phyloP scores from a whole-genome alignment of 345 rosid species.

The Turnera subulata region DNA sequence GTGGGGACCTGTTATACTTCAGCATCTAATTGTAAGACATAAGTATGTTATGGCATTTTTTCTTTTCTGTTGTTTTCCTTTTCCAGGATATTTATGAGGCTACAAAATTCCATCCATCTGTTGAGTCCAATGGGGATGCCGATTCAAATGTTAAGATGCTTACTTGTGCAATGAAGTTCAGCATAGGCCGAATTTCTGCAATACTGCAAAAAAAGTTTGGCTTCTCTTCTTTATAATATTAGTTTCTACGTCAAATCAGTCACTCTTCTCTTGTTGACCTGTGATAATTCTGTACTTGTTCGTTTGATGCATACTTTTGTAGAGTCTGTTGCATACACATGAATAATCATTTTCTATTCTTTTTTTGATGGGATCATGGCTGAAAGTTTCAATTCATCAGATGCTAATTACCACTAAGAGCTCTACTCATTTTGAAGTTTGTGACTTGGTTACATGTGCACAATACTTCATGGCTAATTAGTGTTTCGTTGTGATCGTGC shows the following conservation, averaged over 20 bases:
- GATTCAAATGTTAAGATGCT: conserved; percentile 44
- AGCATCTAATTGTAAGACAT: too few relatives aligned
- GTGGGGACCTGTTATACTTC: too few relatives aligned
- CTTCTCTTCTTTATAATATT: conserved; percentile 10
- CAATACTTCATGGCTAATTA: background rate
- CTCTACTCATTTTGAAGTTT: background rate
- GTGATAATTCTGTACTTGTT: too few relatives aligned
- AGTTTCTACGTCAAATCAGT: conserved; percentile 1
- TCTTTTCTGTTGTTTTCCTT: conserved; percentile 14
- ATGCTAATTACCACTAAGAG: too few relatives aligned
- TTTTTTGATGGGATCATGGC: too few relatives aligned
- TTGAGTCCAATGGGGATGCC: conserved; percentile 33
- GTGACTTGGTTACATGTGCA: background rate
- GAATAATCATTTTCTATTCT: too few relatives aligned
- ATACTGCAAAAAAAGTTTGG: conserved; percentile 46
- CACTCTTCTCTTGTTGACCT: background rate
- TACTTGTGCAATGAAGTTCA: conserved; percentile 52
- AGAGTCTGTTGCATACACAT: too few relatives aligned
- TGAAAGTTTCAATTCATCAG: too few relatives aligned
- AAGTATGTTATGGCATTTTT: background rate
- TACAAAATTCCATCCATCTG: conserved; percentile 63
- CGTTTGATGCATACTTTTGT: too few relatives aligned
- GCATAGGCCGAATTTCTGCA: conserved; percentile 46
- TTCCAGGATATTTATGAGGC: conserved; percentile 90
- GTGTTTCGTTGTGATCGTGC: background rate